Conservation (phyloP, 2,329 filamentous ascomycete genomes). For the Incumbomyces delicatus region DNA sequence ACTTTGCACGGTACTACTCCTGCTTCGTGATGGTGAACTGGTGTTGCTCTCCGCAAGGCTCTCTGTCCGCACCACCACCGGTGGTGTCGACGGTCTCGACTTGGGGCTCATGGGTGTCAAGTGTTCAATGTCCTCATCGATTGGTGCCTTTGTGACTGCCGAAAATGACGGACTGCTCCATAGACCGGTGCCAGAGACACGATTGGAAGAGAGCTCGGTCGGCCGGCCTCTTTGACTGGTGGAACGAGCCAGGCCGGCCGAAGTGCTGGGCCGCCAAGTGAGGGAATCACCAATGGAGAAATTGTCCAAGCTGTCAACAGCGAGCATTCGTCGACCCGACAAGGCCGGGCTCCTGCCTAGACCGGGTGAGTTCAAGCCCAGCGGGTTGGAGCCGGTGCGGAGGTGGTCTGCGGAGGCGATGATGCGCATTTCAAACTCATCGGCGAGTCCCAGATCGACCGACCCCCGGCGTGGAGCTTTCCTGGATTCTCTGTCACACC, state of each 20-base stretch:
- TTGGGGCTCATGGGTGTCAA: constrained; percentile 5
- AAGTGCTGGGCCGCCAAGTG: constrained; percentile 3
- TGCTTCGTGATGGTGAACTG: neutral
- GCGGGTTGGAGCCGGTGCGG: constrained; percentile 35
- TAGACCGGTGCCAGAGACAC: constrained; percentile 13
- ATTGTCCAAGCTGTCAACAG: constrained; percentile 17
- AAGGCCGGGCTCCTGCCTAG: constrained; percentile 18
- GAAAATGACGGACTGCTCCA: constrained; percentile 11
- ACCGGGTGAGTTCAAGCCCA: constrained; percentile 19
- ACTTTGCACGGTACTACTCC: constrained; percentile 1
- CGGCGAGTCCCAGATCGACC: constrained; percentile 31
- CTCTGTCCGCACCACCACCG: neutral
- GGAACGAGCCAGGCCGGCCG: constrained; percentile 10
- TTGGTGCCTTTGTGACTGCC: neutral
- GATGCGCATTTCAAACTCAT: constrained; percentile 49
- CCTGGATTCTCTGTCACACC: constrained; percentile 3
- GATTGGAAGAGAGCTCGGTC: constrained; percentile 5
- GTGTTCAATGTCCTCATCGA: constrained; percentile 1
- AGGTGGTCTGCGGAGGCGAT: constrained; percentile 54
- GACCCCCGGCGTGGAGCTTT: constrained; percentile 14
- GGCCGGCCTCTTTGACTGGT: constrained; percentile 11
- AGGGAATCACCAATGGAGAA: constrained; percentile 18
- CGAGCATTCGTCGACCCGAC: constrained; percentile 15
- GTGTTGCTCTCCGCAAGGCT: neutral
- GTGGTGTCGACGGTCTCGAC: neutral